A percentile compares a stretch with the other conserved stretches of the same genome.
These are phyloP conservation scores for Punctularia strigosozonata DNA, from an alignment of 768 basidiomycete genomes.

Conservation along the genomic window DNA sequence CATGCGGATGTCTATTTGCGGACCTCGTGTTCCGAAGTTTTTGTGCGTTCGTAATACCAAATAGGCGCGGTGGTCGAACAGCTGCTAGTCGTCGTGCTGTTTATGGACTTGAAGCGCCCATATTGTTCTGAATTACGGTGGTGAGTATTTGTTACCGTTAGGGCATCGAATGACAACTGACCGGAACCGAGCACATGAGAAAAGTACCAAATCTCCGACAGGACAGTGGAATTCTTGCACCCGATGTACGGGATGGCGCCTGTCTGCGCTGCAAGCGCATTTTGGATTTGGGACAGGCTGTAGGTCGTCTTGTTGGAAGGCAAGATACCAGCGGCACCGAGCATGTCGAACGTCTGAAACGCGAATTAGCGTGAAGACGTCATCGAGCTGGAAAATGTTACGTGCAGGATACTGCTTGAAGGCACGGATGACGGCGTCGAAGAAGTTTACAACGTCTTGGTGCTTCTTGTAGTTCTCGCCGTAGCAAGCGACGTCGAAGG, in stretches of 20 bases:
- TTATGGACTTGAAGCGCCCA: constrained; percentile 45
- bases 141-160: background rate
- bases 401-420: constrained; percentile 27
- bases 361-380: too few species aligned
- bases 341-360: too few species aligned
- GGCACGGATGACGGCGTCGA: constrained; percentile 41
- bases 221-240: constrained; percentile 43
- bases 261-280: constrained; percentile 42
- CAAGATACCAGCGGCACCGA: constrained; percentile 38
- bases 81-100: constrained; percentile 39
- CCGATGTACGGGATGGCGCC: constrained; percentile 58
- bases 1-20: too few species aligned
- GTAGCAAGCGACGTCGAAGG: constrained; percentile 65
- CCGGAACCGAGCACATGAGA: constrained; percentile 56
- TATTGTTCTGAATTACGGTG: constrained; percentile 45
- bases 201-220: constrained; percentile 62
- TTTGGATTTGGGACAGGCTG: constrained; percentile 37
- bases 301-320: constrained; percentile 64
- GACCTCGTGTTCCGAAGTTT: constrained; percentile 39
- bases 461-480: constrained; percentile 44
- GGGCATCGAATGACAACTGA: constrained; percentile 11
- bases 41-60: constrained; percentile 48
- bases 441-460: constrained; percentile 63
- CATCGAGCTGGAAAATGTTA: too few species aligned
- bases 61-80: constrained; percentile 40